Evolutionary conservation across 2,329 filamentous ascomycete genomes (phyloP).

Genomic region (Cephalotrichum gorgonifer): DNA sequence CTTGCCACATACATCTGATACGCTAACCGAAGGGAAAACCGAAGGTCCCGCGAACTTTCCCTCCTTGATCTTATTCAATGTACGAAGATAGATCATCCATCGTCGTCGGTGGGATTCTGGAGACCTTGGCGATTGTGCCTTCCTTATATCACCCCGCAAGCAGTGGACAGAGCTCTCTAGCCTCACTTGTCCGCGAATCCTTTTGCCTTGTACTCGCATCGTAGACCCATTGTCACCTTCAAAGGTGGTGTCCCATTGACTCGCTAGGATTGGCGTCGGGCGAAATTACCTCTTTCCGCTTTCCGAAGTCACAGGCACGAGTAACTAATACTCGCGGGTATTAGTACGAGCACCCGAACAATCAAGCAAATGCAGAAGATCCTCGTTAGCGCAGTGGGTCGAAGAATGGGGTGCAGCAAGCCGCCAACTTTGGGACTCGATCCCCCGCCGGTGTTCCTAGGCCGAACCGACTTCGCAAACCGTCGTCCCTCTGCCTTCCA

Average conservation of each 20-base stretch:
- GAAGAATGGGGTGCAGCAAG: background rate
- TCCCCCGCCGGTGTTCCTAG: background rate
- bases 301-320: too few relatives aligned
- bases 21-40: background rate
- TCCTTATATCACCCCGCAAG: too few relatives aligned
- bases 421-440: background rate
- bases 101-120: too few relatives aligned
- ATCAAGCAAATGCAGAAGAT: background rate
- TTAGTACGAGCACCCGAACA: background rate
- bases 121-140: too few relatives aligned
- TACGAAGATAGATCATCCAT: background rate
- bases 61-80: background rate
- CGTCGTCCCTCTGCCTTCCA: background rate
- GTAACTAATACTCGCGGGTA: background rate
- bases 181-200: too few relatives aligned
- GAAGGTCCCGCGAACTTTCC: too few relatives aligned
- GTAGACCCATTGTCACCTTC: too few relatives aligned
- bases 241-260: too few relatives aligned
- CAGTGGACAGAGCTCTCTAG: too few relatives aligned
- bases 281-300: too few relatives aligned
- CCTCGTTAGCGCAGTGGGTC: background rate
- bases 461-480: background rate
- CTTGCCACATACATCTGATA: background rate
- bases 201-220: too few relatives aligned
- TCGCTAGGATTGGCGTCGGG: too few relatives aligned